A percentile compares a stretch with the other conserved stretches of the same genome.
phyloP scores from a whole-genome alignment of 1,139 yeast genomes.

The Debaryomyces sp. region DNA sequence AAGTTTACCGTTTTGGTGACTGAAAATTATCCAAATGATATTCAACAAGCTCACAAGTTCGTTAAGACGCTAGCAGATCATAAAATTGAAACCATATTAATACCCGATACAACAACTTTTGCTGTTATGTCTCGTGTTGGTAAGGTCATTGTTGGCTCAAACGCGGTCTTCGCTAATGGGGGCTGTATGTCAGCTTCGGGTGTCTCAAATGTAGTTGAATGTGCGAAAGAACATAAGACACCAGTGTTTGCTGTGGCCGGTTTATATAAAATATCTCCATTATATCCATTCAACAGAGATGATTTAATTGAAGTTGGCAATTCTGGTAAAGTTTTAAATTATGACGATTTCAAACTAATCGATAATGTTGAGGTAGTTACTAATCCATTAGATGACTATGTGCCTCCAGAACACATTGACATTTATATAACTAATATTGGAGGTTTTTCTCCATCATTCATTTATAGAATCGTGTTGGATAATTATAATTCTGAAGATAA shows the following conservation, averaged over 20 bases:
- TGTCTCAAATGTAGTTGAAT: constrained; percentile 89
- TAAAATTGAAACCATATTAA: constrained; percentile 85
- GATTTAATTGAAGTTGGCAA: constrained; percentile 92
- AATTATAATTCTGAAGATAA: constrained; percentile 88
- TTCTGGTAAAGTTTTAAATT: constrained; percentile 79
- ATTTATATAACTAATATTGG: constrained; percentile 94
- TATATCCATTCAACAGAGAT: constrained; percentile 90
- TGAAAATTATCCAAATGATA: constrained; percentile 89
- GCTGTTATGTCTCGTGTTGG: constrained; percentile 98
- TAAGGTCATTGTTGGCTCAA: constrained; percentile 89
- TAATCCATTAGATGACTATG: constrained; percentile 90
- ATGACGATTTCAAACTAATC: constrained; percentile 63
- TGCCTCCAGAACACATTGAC: constrained; percentile 93
- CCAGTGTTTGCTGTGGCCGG: constrained; percentile 98
- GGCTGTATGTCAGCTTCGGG: constrained; percentile 92
- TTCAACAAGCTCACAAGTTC: constrained; percentile 72
- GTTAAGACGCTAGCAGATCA: constrained; percentile 81
- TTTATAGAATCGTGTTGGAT: constrained; percentile 92
- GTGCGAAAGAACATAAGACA: constrained; percentile 92
- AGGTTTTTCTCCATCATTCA: constrained; percentile 94
- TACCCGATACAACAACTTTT: constrained; percentile 90
- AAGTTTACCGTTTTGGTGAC: constrained; percentile 91
- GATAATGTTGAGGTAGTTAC: constrained; percentile 77
- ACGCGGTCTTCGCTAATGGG: constrained; percentile 93
- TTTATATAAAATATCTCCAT: constrained; percentile 86